Conservation (phyloP, 306 rosid species). For the Argentina anserina region DNA sequence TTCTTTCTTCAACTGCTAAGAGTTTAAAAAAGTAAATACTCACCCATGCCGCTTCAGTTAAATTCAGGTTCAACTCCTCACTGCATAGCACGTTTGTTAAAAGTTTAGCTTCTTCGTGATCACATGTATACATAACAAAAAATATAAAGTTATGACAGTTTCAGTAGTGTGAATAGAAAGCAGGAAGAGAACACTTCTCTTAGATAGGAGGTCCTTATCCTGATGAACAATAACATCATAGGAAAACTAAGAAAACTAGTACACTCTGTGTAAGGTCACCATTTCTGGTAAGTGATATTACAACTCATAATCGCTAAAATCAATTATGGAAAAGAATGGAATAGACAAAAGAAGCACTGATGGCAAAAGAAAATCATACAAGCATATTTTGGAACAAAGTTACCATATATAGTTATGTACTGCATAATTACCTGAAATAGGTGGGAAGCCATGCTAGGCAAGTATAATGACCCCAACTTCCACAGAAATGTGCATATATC, state of each 20-base stretch:
- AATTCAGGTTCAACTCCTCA: conserved; percentile 85
- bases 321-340: conserved; percentile 12
- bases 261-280: conserved; percentile 3
- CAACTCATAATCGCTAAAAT: conserved; percentile 13
- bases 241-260: not conserved
- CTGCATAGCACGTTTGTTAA: conserved; percentile 45
- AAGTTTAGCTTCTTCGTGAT: conserved; percentile 25
- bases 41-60: conserved; percentile 97
- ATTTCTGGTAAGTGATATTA: not conserved
- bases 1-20: conserved; percentile 4
- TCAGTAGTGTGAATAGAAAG: not conserved
- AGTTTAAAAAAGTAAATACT: conserved; percentile 24
- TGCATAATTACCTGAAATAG: conserved; percentile 64
- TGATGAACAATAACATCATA: not conserved
- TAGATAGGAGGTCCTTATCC: not conserved
- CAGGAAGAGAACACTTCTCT: not conserved
- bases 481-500: conserved; percentile 95
- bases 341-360: not conserved
- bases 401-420: not conserved
- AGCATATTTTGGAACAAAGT: not conserved
- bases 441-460: conserved; percentile 97
- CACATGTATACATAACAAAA: not conserved
- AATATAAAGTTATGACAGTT: conserved; percentile 12
- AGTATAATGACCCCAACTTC: conserved; percentile 98
- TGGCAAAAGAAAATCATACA: not conserved